Percentiles rank a stretch among this genome's conserved stretches.
These are phyloP conservation scores for Boletellus ananas DNA, from an alignment of 768 basidiomycete species.

Conservation along the genomic window DNA sequence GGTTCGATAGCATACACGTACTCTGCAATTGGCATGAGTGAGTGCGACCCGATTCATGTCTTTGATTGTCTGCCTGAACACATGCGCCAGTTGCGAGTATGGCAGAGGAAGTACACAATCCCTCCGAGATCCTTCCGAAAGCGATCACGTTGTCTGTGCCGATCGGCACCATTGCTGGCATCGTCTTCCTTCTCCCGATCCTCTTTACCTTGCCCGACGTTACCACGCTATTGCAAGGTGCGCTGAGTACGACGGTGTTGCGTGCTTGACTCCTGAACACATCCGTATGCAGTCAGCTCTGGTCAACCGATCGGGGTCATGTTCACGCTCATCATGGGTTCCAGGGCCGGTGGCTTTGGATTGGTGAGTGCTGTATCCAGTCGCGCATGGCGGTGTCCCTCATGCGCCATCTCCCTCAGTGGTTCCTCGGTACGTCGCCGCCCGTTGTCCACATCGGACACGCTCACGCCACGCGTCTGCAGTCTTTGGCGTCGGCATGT, in stretches of 20 bases:
- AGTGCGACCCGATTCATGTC: constrained; percentile 6
- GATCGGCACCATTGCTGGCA: constrained; percentile 47
- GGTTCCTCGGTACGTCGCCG: constrained; percentile 39
- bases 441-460: background rate
- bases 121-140: constrained; percentile 48
- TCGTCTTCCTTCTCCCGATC: constrained; percentile 58
- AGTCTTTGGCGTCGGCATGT: constrained; percentile 55
- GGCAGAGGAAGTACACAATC: constrained; percentile 65
- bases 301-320: constrained; percentile 64
- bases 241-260: constrained; percentile 10
- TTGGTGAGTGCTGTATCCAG: constrained; percentile 37
- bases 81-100: constrained; percentile 49
- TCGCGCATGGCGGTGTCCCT: constrained; percentile 1
- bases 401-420: constrained; percentile 18
- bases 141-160: constrained; percentile 55
- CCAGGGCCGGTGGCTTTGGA: constrained; percentile 57
- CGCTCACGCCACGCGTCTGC: background rate
- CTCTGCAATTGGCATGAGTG: constrained; percentile 62
- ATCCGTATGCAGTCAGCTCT: constrained; percentile 41
- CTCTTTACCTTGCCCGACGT: constrained; percentile 64
- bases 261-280: background rate
- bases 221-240: constrained; percentile 48
- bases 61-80: background rate
- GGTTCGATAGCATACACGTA: constrained; percentile 48
- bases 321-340: constrained; percentile 61